A percentile compares a stretch with the other conserved stretches of the same genome.
Conservation (phyloP, 768 basidiomycete species). For the Mycena kentingensis region DNA sequence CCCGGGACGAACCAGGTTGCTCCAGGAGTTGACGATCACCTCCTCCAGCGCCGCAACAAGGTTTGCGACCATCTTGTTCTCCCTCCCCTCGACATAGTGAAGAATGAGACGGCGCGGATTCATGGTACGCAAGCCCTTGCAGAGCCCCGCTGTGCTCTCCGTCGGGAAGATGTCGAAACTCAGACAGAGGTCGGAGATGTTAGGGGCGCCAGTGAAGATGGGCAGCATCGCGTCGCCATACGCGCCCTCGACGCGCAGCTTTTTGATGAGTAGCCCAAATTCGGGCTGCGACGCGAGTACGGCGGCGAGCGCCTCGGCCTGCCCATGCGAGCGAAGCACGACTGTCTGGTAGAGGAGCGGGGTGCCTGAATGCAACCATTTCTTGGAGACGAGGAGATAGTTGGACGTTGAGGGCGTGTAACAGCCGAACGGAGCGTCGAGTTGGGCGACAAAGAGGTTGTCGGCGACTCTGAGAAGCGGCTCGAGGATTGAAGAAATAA, state of each 20-base stretch:
- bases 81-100: background rate
- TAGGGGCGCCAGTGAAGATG: background rate
- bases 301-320: background rate
- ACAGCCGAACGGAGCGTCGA: background rate
- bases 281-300: background rate
- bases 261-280: background rate
- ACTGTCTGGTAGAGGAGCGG: constrained; percentile 1
- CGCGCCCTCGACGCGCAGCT: background rate
- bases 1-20: background rate
- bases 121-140: background rate
- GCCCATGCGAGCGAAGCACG: background rate
- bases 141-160: background rate
- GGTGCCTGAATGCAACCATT: background rate
- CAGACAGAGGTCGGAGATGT: background rate
- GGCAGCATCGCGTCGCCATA: background rate
- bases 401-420: background rate
- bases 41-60: background rate
- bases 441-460: background rate
- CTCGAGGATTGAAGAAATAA: background rate
- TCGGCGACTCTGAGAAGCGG: background rate
- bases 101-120: background rate
- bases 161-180: background rate
- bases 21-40: background rate
- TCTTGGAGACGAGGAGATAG: constrained; percentile 1
- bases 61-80: background rate